A percentile compares a stretch with the other conserved stretches of the same genome.
Conservation (phyloP, 805 yeast species). For the Starmerella floricola region DNA sequence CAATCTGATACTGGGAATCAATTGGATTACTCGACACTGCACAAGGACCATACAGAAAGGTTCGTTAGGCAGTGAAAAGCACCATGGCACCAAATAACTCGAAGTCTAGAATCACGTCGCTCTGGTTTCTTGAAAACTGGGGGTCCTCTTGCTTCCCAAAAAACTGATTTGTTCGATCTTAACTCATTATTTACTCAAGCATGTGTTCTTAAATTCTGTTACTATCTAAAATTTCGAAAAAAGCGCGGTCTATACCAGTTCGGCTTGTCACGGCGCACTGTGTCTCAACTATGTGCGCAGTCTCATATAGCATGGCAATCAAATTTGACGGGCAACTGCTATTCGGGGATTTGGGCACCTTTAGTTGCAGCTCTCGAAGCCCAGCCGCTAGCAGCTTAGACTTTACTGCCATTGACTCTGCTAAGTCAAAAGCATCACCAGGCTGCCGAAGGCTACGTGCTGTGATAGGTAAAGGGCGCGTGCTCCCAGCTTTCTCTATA, state of each 20-base stretch:
- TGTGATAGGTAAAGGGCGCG: neutral
- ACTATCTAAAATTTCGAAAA: too few species aligned
- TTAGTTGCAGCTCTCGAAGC: neutral
- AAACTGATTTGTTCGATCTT: too few species aligned
- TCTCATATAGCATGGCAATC: neutral
- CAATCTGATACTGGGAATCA: conserved; percentile 4
- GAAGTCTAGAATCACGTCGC: too few species aligned
- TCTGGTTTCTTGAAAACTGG: too few species aligned
- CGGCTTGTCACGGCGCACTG: conserved; percentile 3
- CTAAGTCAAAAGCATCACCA: too few species aligned
- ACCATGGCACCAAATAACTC: too few species aligned
- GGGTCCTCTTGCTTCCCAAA: too few species aligned
- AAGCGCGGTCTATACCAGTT: too few species aligned
- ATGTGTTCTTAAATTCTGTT: too few species aligned
- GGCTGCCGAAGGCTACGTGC: too few species aligned
- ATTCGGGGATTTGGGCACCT: neutral
- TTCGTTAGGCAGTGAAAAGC: neutral
- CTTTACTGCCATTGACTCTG: neutral
- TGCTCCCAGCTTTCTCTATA: neutral
- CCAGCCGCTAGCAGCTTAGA: conserved; percentile 6
- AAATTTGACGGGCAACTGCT: neutral
- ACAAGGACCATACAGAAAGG: neutral
- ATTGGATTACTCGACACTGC: neutral
- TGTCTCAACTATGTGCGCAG: neutral
- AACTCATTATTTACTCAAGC: too few species aligned